A percentile compares a stretch with the other conserved stretches of the same genome.
Evolutionary conservation across 768 basidiomycete genomes (phyloP).

Genomic region (Russula virescens): DNA sequence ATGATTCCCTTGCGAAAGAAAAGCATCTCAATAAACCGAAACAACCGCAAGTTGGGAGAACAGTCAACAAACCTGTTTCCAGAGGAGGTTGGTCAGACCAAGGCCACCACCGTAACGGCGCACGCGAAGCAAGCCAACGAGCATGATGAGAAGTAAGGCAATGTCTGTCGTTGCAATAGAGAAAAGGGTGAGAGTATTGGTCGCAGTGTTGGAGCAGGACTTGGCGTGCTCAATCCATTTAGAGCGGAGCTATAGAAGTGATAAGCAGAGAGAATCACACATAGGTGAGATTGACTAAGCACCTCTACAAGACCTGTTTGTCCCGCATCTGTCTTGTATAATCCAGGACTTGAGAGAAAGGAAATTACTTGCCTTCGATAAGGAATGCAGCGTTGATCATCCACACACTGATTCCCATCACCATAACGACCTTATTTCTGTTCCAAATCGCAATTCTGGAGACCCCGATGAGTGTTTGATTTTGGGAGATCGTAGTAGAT

Average conservation of each 20-base stretch:
- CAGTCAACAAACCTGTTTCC: conserved; percentile 1
- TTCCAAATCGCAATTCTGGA: conserved; percentile 10
- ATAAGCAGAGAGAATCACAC: background rate
- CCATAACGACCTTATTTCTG: background rate
- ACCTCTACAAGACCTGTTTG: background rate
- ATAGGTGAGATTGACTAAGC: background rate
- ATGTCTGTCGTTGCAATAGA: conserved; percentile 2
- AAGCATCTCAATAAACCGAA: background rate
- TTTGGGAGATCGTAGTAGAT: too few relatives aligned
- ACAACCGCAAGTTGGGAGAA: too few relatives aligned
- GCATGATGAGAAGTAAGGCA: conserved; percentile 5
- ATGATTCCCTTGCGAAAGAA: background rate
- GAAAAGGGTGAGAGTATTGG: background rate
- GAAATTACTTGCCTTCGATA: background rate
- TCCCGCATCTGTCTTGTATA: too few relatives aligned
- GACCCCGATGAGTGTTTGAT: background rate
- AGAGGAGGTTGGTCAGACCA: background rate
- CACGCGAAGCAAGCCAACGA: conserved; percentile 5
- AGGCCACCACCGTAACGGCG: background rate
- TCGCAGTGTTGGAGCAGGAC: background rate
- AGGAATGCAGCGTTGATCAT: background rate
- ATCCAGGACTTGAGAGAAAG: too few relatives aligned
- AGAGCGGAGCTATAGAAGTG: background rate
- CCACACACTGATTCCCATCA: background rate
- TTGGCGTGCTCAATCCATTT: background rate